Percentiles rank a stretch among this genome's conserved stretches.
phyloP scores from a whole-genome alignment of 768 basidiomycete genomes.

The Hortiboletus flavorubellus region DNA sequence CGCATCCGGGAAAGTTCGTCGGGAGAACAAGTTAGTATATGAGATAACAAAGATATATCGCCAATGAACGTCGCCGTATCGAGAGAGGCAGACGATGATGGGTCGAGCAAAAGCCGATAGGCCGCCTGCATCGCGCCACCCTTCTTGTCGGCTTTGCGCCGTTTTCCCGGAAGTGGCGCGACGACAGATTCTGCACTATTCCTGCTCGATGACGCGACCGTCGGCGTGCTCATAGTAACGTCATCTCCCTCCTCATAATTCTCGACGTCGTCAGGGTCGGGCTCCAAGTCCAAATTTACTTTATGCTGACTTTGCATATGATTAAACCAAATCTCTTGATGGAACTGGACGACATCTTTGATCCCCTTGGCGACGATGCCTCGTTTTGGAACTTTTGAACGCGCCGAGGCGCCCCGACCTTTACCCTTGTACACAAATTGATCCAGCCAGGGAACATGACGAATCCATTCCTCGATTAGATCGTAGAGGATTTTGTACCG shows the following conservation, averaged over 20 bases:
- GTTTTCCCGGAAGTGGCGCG: constrained; percentile 25
- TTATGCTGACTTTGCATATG: constrained; percentile 35
- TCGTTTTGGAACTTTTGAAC: constrained; percentile 62
- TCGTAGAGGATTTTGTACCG: constrained; percentile 69
- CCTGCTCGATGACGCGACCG: constrained; percentile 11
- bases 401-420: constrained; percentile 36
- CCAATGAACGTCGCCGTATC: constrained; percentile 11
- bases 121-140: constrained; percentile 41
- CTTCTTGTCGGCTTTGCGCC: constrained; percentile 24
- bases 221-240: constrained; percentile 3
- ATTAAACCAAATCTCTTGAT: constrained; percentile 56
- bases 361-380: constrained; percentile 62
- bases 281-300: constrained; percentile 39
- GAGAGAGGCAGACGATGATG: constrained; percentile 37
- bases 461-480: constrained; percentile 53
- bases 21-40: constrained; percentile 49
- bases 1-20: constrained; percentile 28
- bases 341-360: constrained; percentile 66
- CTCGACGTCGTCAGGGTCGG: constrained; percentile 29
- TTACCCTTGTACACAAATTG: constrained; percentile 43
- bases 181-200: not conserved
- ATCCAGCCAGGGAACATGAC: constrained; percentile 72
- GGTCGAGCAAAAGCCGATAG: constrained; percentile 56
- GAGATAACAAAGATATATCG: constrained; percentile 41
- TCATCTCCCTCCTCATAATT: constrained; percentile 29